Evolutionary conservation across 2,329 filamentous ascomycete genomes (phyloP).

Genomic region (Fusarium pseudograminearum): DNA sequence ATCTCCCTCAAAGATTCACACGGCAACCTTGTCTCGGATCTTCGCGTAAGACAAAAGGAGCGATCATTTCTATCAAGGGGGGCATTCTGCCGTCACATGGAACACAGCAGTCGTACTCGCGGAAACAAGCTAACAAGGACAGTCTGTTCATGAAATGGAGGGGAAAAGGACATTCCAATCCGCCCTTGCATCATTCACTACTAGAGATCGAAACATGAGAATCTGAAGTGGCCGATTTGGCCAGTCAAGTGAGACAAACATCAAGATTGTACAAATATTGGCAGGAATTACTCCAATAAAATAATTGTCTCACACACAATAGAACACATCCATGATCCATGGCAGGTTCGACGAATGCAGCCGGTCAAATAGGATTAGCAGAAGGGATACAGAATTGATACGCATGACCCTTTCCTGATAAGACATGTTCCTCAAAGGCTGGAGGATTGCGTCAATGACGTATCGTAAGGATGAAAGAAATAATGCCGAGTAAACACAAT

Average conservation of each 20-base stretch:
- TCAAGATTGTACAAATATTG: not conserved
- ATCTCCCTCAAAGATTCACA: not conserved
- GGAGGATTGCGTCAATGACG: too few relatives aligned
- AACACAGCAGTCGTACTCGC: not conserved
- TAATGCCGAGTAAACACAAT: too few relatives aligned
- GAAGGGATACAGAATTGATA: not conserved
- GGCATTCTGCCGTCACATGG: not conserved
- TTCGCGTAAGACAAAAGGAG: not conserved
- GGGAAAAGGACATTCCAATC: not conserved
- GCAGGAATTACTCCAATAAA: too few relatives aligned
- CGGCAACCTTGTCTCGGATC: not conserved
- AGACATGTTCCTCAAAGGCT: too few relatives aligned
- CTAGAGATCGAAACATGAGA: fast-evolving
- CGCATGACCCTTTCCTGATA: fast-evolving
- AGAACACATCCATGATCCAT: not conserved
- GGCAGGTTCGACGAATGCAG: fast-evolving
- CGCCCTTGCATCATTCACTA: not conserved
- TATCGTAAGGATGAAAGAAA: too few relatives aligned
- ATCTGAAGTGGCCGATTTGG: not conserved
- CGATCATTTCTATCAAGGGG: not conserved
- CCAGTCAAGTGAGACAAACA: not conserved
- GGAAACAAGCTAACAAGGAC: not conserved
- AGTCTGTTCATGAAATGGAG: not conserved
- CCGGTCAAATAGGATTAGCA: too few relatives aligned
- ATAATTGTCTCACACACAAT: not conserved